Evolutionary conservation across 345 rosid genomes (phyloP).

Genomic region (Eucalyptus viminalis): DNA sequence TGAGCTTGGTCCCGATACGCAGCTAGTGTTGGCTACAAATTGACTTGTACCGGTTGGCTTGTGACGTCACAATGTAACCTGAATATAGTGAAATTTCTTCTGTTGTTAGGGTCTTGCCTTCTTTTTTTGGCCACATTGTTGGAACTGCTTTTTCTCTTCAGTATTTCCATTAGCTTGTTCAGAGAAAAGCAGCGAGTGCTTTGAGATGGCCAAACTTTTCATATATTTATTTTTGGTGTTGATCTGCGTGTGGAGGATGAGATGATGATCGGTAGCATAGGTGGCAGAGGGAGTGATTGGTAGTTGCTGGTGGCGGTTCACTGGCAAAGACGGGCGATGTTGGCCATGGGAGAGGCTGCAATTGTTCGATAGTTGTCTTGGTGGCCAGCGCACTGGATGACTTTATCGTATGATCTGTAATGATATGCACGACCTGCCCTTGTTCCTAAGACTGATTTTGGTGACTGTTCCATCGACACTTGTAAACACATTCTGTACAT

Average conservation of each 20-base stretch:
- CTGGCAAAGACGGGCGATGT: neutral
- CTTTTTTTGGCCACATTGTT: neutral
- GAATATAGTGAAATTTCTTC: neutral
- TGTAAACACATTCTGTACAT: neutral
- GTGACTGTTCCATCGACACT: neutral
- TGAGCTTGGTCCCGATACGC: neutral
- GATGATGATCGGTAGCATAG: neutral
- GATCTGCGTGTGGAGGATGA: neutral
- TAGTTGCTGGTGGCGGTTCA: neutral
- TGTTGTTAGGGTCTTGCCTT: neutral
- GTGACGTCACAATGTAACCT: neutral
- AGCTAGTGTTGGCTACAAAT: neutral
- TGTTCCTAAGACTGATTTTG: neutral
- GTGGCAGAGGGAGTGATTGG: neutral
- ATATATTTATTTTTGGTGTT: neutral
- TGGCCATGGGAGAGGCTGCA: neutral
- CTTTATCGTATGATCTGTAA: neutral
- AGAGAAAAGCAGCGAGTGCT: neutral
- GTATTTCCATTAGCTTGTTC: neutral
- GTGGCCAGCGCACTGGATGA: neutral
- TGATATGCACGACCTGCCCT: neutral
- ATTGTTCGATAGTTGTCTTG: neutral
- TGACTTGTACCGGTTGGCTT: neutral
- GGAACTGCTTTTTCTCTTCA: neutral
- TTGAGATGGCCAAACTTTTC: neutral